Evolutionary conservation across 495 filamentous ascomycete species (phyloP), one percentile per base, ranked within the genome.

Genomic region (Hypoxylon subgilvum): DNA sequence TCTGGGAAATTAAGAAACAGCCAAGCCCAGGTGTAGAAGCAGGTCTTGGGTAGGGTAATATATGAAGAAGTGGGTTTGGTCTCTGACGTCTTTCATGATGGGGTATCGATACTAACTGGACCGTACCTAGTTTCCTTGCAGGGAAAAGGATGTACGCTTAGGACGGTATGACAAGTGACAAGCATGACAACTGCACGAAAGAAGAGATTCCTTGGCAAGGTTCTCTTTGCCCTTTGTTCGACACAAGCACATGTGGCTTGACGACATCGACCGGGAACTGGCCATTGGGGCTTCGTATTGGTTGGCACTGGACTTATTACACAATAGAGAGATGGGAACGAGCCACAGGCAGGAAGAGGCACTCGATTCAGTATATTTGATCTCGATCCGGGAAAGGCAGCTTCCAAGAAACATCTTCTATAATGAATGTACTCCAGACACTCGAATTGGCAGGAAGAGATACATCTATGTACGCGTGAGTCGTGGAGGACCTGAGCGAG

Each of bases 21-120:
- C 49, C 27, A 45, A 56, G 50, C 14, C 6, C 9, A 38, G 17
- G 28, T n/a, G n/a, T n/a, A n/a, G n/a, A n/a, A n/a, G n/a, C n/a
- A 56, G 40, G 19, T 44, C 34, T 53, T 31, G 22, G 46, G 28
- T 31, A 31, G 52, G 34, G 4, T 54, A 48, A 60, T 60, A 65
- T 65, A 65, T 55, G 61, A 36, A 55, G 43, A 61, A 38, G 41
- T 39, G 47, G 59, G 16, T 5, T 43, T n/a, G n/a, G 23, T 45
- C 46, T 48, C 41, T 63, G 60, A 63, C 60, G 60, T 63, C 48
- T 57, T 63, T 63, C 47, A 63, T 52, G 52, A 57, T 63, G 31
- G 30, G n/a, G n/a, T n/a, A n/a, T n/a, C n/a, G n/a, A n/a, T n/a
- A n/a, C n/a, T n/a, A n/a, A n/a, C n/a, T n/a, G n/a, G n/a, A n/a